Evolutionary conservation across 2,329 filamentous ascomycete species (phyloP).

Genomic region (Colletotrichum spinosum): DNA sequence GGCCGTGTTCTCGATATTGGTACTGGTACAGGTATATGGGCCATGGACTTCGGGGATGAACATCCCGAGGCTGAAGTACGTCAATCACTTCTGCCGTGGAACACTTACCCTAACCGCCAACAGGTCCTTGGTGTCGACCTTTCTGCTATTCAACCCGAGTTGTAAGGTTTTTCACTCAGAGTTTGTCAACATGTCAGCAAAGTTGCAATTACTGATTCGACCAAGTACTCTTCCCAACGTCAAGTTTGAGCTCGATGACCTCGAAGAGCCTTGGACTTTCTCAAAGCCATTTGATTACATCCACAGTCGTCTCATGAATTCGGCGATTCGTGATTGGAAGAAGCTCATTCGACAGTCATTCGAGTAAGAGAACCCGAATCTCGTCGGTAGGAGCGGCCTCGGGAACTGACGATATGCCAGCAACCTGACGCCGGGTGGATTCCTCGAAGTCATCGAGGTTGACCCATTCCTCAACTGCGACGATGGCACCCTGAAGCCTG

Average conservation of each 20-base stretch:
- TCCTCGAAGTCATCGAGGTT: conserved; percentile 56
- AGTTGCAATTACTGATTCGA: no score
- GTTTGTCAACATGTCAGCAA: no score
- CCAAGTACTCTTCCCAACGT: conserved; percentile 59
- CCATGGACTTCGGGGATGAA: conserved; percentile 55
- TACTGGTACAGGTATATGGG: conserved; percentile 60
- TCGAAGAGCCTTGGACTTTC: conserved; percentile 53
- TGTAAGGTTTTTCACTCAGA: no score
- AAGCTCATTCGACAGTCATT: conserved; percentile 50
- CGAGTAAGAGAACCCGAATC: conserved; percentile 40
- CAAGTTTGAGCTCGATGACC: conserved; percentile 57
- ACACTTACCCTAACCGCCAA: no score
- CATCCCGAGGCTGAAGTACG: conserved; percentile 30
- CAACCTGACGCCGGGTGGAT: conserved; percentile 55
- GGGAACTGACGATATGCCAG: conserved; percentile 14
- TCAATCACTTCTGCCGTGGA: not conserved
- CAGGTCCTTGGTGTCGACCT: conserved; percentile 53
- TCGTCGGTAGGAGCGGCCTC: no score
- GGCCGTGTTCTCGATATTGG: conserved; percentile 56
- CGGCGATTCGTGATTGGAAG: conserved; percentile 48
- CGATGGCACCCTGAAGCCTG: conserved; percentile 50
- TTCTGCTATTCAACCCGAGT: conserved; percentile 52
- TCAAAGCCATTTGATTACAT: conserved; percentile 53
- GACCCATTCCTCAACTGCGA: conserved; percentile 52
- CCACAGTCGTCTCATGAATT: conserved; percentile 51